Conservation (phyloP, 129 eudicot species). For the Pseudognaphalium luteoalbum region DNA sequence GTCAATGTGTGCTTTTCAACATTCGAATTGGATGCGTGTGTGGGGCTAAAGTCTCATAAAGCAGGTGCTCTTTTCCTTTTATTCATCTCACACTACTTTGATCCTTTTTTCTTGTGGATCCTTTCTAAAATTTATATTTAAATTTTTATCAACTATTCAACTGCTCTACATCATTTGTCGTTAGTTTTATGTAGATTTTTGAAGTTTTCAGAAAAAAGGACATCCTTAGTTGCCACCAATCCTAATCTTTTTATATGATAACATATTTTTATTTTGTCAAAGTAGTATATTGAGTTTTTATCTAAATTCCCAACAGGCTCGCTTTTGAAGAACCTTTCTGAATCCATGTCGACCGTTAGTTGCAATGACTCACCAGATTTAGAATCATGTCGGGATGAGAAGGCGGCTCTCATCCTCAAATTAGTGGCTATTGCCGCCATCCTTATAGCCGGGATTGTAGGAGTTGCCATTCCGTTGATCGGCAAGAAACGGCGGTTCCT, state of each 20-base stretch:
- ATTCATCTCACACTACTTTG: neutral
- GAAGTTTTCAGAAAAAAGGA: neutral
- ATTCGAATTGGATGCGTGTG: neutral
- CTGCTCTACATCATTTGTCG: neutral
- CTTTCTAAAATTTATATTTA: neutral
- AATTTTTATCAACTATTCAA: neutral
- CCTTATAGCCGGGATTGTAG: conserved; percentile 61
- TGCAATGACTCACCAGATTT: conserved; percentile 45
- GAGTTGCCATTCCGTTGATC: conserved; percentile 70
- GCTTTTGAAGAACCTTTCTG: conserved; percentile 47
- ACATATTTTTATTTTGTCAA: neutral
- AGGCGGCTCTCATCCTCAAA: conserved; percentile 59
- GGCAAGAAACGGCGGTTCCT: conserved; percentile 72
- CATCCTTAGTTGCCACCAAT: neutral
- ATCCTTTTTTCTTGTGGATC: neutral
- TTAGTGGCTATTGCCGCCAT: conserved; percentile 61
- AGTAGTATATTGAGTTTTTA: conserved; percentile 28
- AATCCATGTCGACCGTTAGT: conserved; percentile 51
- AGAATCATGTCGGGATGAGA: conserved; percentile 61
- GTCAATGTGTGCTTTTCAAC: neutral
- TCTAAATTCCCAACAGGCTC: conserved; percentile 39
- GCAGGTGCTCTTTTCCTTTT: conserved; percentile 14
- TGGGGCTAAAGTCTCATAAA: neutral
- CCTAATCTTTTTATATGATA: neutral
- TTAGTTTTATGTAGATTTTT: neutral